phyloP scores from a whole-genome alignment of 148 eudicot genomes.

The Rhododendron ferrugineum region DNA sequence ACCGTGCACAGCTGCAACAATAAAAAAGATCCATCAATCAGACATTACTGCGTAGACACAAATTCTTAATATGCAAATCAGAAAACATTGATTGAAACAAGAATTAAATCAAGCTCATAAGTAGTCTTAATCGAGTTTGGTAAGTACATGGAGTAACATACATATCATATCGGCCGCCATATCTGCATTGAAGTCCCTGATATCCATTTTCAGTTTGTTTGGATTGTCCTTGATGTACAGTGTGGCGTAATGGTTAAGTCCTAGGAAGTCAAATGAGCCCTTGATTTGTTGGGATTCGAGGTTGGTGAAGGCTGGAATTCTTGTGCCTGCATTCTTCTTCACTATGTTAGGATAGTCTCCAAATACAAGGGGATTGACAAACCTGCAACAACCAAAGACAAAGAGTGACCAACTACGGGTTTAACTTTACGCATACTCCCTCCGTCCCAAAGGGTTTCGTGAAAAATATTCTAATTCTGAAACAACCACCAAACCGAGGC shows the following conservation, averaged over 20 bases:
- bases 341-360: constrained; percentile 58
- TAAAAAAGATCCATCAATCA: not conserved
- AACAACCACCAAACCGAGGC: not conserved
- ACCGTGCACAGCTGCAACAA: not conserved
- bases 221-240: constrained; percentile 33
- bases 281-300: constrained; percentile 39
- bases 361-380: constrained; percentile 43
- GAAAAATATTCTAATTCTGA: not conserved
- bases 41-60: not conserved
- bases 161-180: constrained; percentile 26
- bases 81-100: not conserved
- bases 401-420: not conserved
- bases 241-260: constrained; percentile 42
- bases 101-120: not conserved
- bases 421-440: not conserved
- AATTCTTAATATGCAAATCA: not conserved
- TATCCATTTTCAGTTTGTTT: constrained; percentile 12
- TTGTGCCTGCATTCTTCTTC: constrained; percentile 35
- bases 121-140: not conserved
- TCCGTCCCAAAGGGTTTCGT: not conserved
- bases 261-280: constrained; percentile 61
- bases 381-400: constrained; percentile 22
- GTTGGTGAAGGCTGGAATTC: constrained; percentile 43
- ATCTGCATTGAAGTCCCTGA: constrained; percentile 41
- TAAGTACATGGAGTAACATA: constrained; percentile 16